A percentile compares a stretch with the other conserved stretches of the same genome.
phyloP scores from a whole-genome alignment of 2,329 filamentous ascomycete genomes.

The Neofusicoccum ribis region DNA sequence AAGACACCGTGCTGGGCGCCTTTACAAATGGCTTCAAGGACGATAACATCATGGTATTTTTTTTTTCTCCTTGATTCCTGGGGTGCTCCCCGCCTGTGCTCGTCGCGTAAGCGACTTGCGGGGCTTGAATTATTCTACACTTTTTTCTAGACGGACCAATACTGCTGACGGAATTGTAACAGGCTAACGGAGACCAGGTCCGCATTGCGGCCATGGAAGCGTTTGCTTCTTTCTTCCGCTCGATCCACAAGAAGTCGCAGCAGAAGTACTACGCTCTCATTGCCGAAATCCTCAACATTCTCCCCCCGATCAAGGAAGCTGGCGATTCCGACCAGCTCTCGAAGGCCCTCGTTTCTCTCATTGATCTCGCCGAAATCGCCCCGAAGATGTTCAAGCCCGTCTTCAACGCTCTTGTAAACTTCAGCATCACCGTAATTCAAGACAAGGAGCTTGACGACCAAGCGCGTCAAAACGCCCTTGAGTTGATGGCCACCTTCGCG shows the following conservation, averaged over 20 bases:
- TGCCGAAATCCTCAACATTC: conserved; percentile 88
- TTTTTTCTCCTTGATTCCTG: background rate
- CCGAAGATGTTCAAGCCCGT: conserved; percentile 96
- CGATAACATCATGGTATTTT: conserved; percentile 70
- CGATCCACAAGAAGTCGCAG: conserved; percentile 83
- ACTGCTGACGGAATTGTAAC: background rate
- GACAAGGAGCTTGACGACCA: conserved; percentile 93
- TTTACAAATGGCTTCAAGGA: conserved; percentile 94
- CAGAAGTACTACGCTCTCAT: conserved; percentile 84
- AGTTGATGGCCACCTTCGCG: conserved; percentile 97
- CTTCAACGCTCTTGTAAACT: conserved; percentile 91
- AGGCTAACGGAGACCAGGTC: conserved; percentile 56
- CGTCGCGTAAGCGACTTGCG: background rate
- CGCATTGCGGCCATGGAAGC: conserved; percentile 94
- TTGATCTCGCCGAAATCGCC: conserved; percentile 90
- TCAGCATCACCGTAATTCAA: conserved; percentile 89
- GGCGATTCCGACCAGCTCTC: conserved; percentile 89
- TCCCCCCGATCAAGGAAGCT: conserved; percentile 89
- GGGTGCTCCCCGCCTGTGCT: background rate
- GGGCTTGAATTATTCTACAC: background rate
- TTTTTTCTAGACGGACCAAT: conserved; percentile 14
- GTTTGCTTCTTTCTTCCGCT: conserved; percentile 94
- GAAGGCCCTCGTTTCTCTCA: conserved; percentile 84
- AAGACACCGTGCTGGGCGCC: conserved; percentile 82
- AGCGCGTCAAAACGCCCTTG: conserved; percentile 89